Evolutionary conservation across 2,329 filamentous ascomycete genomes (phyloP).

Genomic region (Phialophora tarda): DNA sequence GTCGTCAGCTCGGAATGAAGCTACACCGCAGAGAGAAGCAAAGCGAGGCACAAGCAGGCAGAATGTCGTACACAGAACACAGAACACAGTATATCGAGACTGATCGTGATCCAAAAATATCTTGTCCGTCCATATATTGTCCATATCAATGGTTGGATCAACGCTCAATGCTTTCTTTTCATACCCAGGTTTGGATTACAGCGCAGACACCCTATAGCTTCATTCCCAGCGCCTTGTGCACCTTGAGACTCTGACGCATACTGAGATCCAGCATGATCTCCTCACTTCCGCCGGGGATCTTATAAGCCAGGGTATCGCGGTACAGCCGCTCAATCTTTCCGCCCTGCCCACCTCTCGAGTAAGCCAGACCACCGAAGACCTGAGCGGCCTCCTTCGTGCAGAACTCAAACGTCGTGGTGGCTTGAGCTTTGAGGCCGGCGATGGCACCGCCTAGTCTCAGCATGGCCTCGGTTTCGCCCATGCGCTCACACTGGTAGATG

Average conservation of each 20-base stretch:
- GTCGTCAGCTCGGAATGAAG: background rate
- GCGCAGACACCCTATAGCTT: slow-evolving; percentile 69
- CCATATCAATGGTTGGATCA: background rate
- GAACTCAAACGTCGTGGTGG: slow-evolving; percentile 94
- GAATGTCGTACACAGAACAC: background rate
- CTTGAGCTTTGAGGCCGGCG: slow-evolving; percentile 89
- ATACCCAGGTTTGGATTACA: background rate
- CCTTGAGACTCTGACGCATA: slow-evolving; percentile 86
- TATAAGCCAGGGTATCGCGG: slow-evolving; percentile 92
- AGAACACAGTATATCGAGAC: background rate
- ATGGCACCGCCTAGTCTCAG: slow-evolving; percentile 93
- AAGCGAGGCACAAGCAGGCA: background rate
- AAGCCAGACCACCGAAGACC: slow-evolving; percentile 94
- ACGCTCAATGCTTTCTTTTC: background rate
- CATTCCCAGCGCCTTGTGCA: slow-evolving; percentile 92
- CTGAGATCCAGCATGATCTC: slow-evolving; percentile 99
- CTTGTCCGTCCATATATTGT: background rate
- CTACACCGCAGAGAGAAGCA: background rate
- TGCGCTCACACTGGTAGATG: slow-evolving; percentile 89
- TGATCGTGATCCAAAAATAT: background rate
- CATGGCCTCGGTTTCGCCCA: slow-evolving; percentile 96
- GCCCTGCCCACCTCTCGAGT: slow-evolving; percentile 91
- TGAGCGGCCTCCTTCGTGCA: slow-evolving; percentile 95
- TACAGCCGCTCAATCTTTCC: slow-evolving; percentile 95
- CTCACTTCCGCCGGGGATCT: slow-evolving; percentile 92